Evolutionary conservation across 1,284 basidiomycete species (phyloP).

Genomic region (Microbotryum saponariae): DNA sequence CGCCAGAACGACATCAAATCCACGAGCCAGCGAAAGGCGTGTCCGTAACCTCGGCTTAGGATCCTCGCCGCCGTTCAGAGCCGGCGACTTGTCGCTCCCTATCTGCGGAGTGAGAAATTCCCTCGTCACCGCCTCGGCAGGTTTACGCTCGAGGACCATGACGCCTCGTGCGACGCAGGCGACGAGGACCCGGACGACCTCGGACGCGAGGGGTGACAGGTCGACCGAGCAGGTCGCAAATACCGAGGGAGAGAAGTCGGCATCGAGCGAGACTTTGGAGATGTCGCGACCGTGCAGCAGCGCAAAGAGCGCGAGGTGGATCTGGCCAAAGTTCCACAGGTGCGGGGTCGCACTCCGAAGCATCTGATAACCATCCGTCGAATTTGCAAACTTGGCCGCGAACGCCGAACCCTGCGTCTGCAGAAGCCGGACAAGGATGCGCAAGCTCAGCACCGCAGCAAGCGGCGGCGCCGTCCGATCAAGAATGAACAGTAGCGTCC

Average conservation of each 20-base stretch:
- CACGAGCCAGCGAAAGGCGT: background rate
- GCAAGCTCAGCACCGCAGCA: conserved; percentile 12
- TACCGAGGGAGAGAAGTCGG: background rate
- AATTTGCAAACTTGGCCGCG: conserved; percentile 13
- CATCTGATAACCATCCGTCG: conserved; percentile 11
- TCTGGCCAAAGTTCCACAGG: conserved; percentile 11
- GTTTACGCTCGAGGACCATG: conserved; percentile 2
- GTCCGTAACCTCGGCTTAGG: background rate
- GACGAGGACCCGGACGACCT: conserved; percentile 8
- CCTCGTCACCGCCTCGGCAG: background rate
- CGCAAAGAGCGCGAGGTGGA: conserved; percentile 15
- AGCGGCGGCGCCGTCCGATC: conserved; percentile 9
- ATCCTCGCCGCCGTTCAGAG: background rate
- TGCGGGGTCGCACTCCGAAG: conserved; percentile 12
- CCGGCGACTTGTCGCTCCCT: too few relatives aligned
- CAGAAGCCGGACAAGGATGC: conserved; percentile 20
- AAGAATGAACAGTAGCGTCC: conserved; percentile 16
- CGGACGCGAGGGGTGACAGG: background rate
- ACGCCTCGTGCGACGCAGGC: conserved; percentile 10
- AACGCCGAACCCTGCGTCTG: conserved; percentile 14
- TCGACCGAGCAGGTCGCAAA: background rate
- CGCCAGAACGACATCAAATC: conserved; percentile 7
- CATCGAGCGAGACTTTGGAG: conserved; percentile 6
- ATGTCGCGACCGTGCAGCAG: conserved; percentile 17
- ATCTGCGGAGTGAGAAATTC: background rate